A percentile compares a stretch with the other conserved stretches of the same genome.
phyloP scores from a whole-genome alignment of 768 basidiomycete species.

The Ramaria rubella region DNA sequence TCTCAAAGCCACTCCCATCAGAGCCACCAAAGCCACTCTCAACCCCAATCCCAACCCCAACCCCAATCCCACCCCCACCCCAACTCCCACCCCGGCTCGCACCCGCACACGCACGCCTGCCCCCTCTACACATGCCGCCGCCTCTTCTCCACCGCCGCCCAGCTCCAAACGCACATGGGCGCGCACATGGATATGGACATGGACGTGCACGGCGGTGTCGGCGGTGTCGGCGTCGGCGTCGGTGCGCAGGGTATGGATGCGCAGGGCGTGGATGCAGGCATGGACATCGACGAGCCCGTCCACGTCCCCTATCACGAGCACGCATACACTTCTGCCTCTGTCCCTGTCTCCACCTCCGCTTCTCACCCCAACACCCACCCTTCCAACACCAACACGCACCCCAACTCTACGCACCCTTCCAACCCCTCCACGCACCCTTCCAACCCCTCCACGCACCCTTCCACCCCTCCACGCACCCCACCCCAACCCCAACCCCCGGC shows the following conservation, averaged over 20 bases:
- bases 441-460: no score
- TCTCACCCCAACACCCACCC: conserved; percentile 15
- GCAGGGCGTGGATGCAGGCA: conserved; percentile 27
- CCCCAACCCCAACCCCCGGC: no score
- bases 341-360: not conserved
- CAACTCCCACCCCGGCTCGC: conserved; percentile 26
- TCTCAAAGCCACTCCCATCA: not conserved
- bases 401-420: no score
- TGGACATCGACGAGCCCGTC: conserved; percentile 20
- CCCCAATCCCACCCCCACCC: conserved; percentile 19
- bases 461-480: no score
- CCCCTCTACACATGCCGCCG: conserved; percentile 79
- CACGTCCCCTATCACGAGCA: conserved; percentile 15
- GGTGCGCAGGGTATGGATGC: conserved; percentile 22
- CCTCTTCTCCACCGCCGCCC: conserved; percentile 83
- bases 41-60: no score
- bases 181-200: conserved; percentile 55
- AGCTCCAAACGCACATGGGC: conserved; percentile 78
- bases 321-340: conserved; percentile 8
- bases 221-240: conserved; percentile 20
- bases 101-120: conserved; percentile 39
- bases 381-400: conserved; percentile 16
- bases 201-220: conserved; percentile 15
- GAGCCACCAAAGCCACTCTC: conserved; percentile 14
- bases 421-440: no score